A percentile compares a stretch with the other conserved stretches of the same genome.
Conservation (phyloP, 345 rosid species). For the Linum lewisii region DNA sequence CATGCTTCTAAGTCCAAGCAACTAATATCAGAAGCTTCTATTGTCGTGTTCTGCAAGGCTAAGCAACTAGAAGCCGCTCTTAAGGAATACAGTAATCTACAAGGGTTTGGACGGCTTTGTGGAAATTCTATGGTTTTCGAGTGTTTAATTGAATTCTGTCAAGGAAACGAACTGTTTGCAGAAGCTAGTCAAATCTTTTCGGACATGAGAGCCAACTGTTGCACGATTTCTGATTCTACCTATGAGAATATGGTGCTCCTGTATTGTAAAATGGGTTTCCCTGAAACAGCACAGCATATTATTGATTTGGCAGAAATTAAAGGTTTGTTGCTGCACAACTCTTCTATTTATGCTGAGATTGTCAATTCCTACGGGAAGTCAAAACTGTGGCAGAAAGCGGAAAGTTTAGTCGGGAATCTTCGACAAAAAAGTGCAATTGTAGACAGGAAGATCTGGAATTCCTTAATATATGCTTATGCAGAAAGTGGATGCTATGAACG, state of each 20-base stretch:
- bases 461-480: constrained; percentile 77
- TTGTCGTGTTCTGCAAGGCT: constrained; percentile 66
- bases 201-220: constrained; percentile 63
- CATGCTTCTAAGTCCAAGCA: constrained; percentile 35
- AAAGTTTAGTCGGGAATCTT: constrained; percentile 64
- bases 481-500: constrained; percentile 84
- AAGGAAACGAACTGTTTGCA: constrained; percentile 39
- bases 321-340: constrained; percentile 41
- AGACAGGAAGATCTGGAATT: constrained; percentile 82
- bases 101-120: constrained; percentile 32
- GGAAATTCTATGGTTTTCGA: constrained; percentile 55
- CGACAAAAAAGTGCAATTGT: constrained; percentile 41
- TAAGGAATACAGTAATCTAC: constrained; percentile 43
- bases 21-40: constrained; percentile 55
- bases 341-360: constrained; percentile 41
- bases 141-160: constrained; percentile 60
- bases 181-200: constrained; percentile 85
- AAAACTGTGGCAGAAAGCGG: constrained; percentile 84
- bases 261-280: constrained; percentile 71
- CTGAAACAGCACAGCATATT: constrained; percentile 74
- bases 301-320: constrained; percentile 43
- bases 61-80: constrained; percentile 54
- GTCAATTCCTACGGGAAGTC: constrained; percentile 64
- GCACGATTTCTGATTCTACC: constrained; percentile 46
- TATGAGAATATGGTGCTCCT: constrained; percentile 41